These are phyloP conservation scores for Scheffersomyces spartinae DNA, from an alignment of 805 yeast genomes.

Conservation along the genomic window DNA sequence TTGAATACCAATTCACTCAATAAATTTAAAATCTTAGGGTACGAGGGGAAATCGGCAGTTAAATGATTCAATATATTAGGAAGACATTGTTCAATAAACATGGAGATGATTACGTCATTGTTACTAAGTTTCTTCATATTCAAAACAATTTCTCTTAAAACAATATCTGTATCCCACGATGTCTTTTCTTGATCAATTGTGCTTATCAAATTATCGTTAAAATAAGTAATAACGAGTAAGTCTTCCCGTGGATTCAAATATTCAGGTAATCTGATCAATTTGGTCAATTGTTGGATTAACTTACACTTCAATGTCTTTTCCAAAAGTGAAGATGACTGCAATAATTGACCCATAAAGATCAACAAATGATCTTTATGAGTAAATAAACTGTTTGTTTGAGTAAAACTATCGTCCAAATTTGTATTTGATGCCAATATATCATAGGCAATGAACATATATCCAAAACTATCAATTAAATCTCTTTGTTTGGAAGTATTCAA, in stretches of 20 bases:
- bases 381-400: constrained; percentile 23
- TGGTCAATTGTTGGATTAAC: constrained; percentile 53
- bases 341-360: constrained; percentile 53
- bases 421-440: constrained; percentile 16
- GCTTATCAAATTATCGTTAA: constrained; percentile 42
- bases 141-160: constrained; percentile 38
- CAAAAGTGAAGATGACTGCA: constrained; percentile 52
- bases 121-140: constrained; percentile 21
- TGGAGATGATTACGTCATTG: no score
- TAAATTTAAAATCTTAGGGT: constrained; percentile 9
- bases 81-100: no score
- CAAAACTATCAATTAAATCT: constrained; percentile 45
- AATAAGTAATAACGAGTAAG: constrained; percentile 49
- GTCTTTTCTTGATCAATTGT: constrained; percentile 26
- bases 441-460: constrained; percentile 39
- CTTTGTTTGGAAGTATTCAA: constrained; percentile 48
- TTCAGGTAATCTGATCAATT: constrained; percentile 36
- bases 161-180: constrained; percentile 30
- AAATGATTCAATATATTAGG: no score
- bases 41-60: constrained; percentile 4
- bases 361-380: constrained; percentile 56
- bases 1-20: constrained; percentile 24
- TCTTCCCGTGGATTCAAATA: constrained; percentile 46
- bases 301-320: constrained; percentile 63
- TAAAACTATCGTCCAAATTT: constrained; percentile 3